These are phyloP conservation scores for Sicyos baderoa DNA, from an alignment of 306 rosid species.

Conservation along the genomic window DNA sequence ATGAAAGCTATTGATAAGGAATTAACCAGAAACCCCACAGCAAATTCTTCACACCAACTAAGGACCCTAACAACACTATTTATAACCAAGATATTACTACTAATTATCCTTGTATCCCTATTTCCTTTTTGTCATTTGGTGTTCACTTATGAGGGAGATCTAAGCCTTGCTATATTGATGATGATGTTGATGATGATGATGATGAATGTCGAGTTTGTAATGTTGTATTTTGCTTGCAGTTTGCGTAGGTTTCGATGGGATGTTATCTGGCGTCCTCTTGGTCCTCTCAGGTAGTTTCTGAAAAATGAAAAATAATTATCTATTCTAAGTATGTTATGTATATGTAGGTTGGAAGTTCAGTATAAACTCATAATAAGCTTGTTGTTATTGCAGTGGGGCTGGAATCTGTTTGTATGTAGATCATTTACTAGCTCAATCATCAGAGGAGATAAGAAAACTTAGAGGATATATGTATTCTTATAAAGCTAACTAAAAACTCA, in stretches of 20 bases:
- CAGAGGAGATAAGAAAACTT: slow-evolving; percentile 75
- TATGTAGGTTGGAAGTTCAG: neutral
- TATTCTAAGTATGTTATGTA: too few species aligned
- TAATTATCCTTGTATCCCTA: too few species aligned
- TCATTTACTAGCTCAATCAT: slow-evolving; percentile 55
- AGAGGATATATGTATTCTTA: slow-evolving; percentile 66
- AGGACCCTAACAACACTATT: too few species aligned
- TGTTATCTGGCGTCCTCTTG: slow-evolving; percentile 79
- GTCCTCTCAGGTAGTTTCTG: slow-evolving; percentile 58
- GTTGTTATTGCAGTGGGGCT: slow-evolving; percentile 54
- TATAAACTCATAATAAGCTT: slow-evolving; percentile 5
- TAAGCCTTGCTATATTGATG: neutral
- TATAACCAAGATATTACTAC: too few species aligned
- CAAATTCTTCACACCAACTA: too few species aligned
- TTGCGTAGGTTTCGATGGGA: slow-evolving; percentile 83
- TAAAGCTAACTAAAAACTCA: slow-evolving; percentile 35
- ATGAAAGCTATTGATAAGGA: too few species aligned
- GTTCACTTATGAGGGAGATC: neutral
- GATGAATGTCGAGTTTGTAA: neutral
- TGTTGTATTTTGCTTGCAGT: slow-evolving; percentile 25
- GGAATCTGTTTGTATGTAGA: slow-evolving; percentile 65
- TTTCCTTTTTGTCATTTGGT: too few species aligned
- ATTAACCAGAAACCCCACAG: too few species aligned
- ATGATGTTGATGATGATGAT: neutral
- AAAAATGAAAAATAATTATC: neutral